phyloP scores from a whole-genome alignment of 1,139 yeast species.

The Sugiyamaella neomexicana region DNA sequence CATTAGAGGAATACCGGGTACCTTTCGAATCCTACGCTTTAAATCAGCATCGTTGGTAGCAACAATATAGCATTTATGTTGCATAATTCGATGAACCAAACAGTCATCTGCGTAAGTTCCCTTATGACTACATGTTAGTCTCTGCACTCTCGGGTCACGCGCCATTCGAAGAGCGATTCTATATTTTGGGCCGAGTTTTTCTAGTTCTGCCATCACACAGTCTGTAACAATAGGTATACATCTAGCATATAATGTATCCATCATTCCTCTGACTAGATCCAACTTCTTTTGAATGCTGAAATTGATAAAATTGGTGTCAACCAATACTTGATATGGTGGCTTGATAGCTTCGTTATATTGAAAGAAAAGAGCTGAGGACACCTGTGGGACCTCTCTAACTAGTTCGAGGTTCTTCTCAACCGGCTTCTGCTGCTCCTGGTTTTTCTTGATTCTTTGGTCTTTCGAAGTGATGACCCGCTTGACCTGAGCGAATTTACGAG shows the following conservation, averaged over 20 bases:
- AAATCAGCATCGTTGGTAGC: slow-evolving; percentile 99
- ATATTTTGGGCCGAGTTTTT: slow-evolving; percentile 90
- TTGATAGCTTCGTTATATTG: slow-evolving; percentile 91
- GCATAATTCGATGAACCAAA: slow-evolving; percentile 85
- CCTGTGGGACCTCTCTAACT: slow-evolving; percentile 88
- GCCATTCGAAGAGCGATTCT: slow-evolving; percentile 91
- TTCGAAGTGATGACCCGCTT: slow-evolving; percentile 76
- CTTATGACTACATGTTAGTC: slow-evolving; percentile 85
- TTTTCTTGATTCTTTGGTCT: slow-evolving; percentile 49
- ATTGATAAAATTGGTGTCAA: slow-evolving; percentile 95
- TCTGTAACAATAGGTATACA: slow-evolving; percentile 95
- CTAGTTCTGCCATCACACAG: slow-evolving; percentile 97
- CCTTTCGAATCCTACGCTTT: slow-evolving; percentile 88
- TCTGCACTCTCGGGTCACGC: slow-evolving; percentile 85
- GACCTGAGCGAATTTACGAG: slow-evolving; percentile 92
- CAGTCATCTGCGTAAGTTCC: slow-evolving; percentile 99
- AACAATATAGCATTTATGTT: slow-evolving; percentile 93
- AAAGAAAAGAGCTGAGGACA: slow-evolving; percentile 91
- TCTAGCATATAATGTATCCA: slow-evolving; percentile 92
- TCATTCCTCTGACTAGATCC: slow-evolving; percentile 89
- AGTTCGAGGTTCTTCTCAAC: slow-evolving; percentile 69
- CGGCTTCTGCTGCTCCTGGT: slow-evolving; percentile 40
- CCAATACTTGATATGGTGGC: slow-evolving; percentile 93
- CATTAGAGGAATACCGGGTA: slow-evolving; percentile 96
- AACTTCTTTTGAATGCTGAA: slow-evolving; percentile 93